Conservation (phyloP, 1,139 yeast species). For the Pichia sp. region DNA sequence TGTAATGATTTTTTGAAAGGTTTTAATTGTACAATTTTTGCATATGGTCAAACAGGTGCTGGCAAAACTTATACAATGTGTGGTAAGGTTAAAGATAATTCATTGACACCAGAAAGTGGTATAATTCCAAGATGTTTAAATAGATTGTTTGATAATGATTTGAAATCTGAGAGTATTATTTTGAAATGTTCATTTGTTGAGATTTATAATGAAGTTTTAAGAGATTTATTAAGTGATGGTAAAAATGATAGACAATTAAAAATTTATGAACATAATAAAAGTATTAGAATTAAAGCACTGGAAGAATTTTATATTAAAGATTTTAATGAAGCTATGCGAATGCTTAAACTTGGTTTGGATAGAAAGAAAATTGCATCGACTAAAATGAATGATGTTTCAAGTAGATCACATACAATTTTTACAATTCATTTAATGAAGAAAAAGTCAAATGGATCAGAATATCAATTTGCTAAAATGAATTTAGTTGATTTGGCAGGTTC, state of each 20-base stretch:
- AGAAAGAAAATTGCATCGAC: conserved; percentile 64
- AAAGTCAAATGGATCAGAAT: conserved; percentile 32
- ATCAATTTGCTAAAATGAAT: conserved; percentile 61
- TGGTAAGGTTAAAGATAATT: conserved; percentile 46
- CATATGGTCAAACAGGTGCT: conserved; percentile 88
- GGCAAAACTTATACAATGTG: conserved; percentile 89
- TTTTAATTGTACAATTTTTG: conserved; percentile 72
- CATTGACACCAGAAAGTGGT: conserved; percentile 41
- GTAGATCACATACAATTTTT: conserved; percentile 70
- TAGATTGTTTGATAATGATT: conserved; percentile 40
- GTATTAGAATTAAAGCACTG: conserved; percentile 36
- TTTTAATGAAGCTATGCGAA: conserved; percentile 48
- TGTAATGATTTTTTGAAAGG: conserved; percentile 64
- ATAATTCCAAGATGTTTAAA: conserved; percentile 61
- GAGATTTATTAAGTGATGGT: conserved; percentile 51
- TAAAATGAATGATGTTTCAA: conserved; percentile 60
- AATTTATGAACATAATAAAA: conserved; percentile 44
- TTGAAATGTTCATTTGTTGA: conserved; percentile 70
- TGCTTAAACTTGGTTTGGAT: conserved; percentile 49
- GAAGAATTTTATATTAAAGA: conserved; percentile 48
- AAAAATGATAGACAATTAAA: conserved; percentile 33
- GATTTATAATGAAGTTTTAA: conserved; percentile 65
- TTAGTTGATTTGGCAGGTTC: conserved; percentile 78
- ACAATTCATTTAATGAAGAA: conserved; percentile 53
- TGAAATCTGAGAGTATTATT: conserved; percentile 19